phyloP scores from a whole-genome alignment of 2,329 filamentous ascomycete genomes.

The Apiospora marii region DNA sequence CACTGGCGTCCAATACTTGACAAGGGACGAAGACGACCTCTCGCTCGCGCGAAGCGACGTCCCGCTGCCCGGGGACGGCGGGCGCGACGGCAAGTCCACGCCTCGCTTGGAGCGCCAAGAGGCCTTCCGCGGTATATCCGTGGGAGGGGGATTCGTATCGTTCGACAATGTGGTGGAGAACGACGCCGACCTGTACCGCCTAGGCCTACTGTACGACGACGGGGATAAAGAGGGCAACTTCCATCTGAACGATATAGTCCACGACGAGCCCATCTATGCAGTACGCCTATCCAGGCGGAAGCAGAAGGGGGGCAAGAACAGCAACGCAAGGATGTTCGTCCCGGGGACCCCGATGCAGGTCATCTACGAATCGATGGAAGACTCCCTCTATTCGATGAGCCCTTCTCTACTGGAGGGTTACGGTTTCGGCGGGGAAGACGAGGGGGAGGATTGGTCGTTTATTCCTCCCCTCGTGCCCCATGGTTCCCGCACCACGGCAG shows the following conservation, averaged over 20 bases:
- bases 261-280: conserved; percentile 36
- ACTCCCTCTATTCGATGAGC: background rate
- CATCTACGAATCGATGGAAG: conserved; percentile 11
- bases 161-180: conserved; percentile 33
- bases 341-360: background rate
- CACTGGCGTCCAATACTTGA: background rate
- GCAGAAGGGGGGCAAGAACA: conserved; percentile 1
- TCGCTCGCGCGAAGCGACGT: conserved; percentile 29
- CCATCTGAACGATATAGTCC: conserved; percentile 34
- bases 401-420: background rate
- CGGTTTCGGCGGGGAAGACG: background rate
- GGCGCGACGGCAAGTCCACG: conserved; percentile 27
- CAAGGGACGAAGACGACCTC: background rate
- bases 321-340: background rate
- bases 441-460: conserved; percentile 5
- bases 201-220: conserved; percentile 39
- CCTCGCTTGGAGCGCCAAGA: conserved; percentile 38
- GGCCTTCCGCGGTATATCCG: conserved; percentile 33
- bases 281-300: conserved; percentile 35
- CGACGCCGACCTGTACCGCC: conserved; percentile 36
- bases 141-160: conserved; percentile 28
- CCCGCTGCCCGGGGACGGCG: conserved; percentile 30
- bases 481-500: background rate
- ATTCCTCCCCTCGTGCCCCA: background rate
- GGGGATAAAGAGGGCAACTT: conserved; percentile 27